Evolutionary conservation across 2,329 filamentous ascomycete genomes (phyloP), one percentile per base, ranked within the genome.

Genomic region (Ophiostoma perfectum): DNA sequence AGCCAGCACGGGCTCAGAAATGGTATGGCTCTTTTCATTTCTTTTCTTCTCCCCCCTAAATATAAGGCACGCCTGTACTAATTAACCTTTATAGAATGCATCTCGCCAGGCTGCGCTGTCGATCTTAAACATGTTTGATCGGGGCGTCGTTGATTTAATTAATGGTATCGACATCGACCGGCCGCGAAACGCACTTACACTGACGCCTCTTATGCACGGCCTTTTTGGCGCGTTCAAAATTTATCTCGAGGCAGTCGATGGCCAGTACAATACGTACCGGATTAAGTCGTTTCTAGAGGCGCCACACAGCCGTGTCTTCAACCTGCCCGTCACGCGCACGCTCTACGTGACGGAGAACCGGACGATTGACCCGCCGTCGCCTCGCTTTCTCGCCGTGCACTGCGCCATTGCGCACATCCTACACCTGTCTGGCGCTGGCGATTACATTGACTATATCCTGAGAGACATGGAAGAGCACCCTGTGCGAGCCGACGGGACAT

Each of bases 111-210:
- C 75, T 0, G 76, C 77, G 11, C 72, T 81, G 11, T 71, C 73
- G 18, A 76, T 81, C 49, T 75, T 80, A 2, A 78, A 80, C 44
- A 81, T 81, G 78, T 80, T 81, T 69, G 78, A 80, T 67, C 72
- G 65, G 41, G 76, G 75, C 44, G 73, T 77, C 47, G 73, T 73
- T 12, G 72, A 77, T 71, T 67, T 80, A 1, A 80, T 81, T 65
- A 74, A 79, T 52, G 78, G 78, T 64, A 67, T 70, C 42, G 74
- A 80, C 11, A 80, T 81, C 67, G 78, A 81, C 71, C 75, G 78
- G 81, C 71, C 75, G 41, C 70, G 72, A 36, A 81, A 82, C 72
- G 78, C 79, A n/a, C 72, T 79, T 12, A 78, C 76, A 7, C 73
- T 80, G 45, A 74, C 73, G 8, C 66, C 63, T 49, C 38, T 64